Percentiles rank a stretch among this genome's conserved stretches.
These are phyloP conservation scores for Falciphora oryzae DNA, from an alignment of 2,329 filamentous ascomycete genomes.

Conservation along the genomic window DNA sequence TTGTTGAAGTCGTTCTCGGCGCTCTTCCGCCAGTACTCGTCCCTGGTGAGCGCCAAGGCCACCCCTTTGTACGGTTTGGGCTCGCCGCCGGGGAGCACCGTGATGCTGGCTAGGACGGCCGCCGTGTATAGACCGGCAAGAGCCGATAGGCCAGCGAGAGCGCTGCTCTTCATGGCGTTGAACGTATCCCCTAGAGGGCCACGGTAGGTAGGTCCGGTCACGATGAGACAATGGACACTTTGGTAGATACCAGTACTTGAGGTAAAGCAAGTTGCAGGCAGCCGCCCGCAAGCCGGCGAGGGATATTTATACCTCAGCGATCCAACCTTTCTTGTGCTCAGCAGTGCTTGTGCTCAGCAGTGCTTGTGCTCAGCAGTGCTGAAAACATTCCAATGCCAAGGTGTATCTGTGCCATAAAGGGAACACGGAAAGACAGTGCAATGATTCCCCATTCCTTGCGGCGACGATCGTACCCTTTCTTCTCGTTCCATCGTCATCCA, in stretches of 20 bases:
- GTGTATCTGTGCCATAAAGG: neutral
- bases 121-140: neutral
- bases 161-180: no score
- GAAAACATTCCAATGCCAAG: neutral
- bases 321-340: neutral
- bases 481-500: neutral
- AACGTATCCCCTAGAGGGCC: no score
- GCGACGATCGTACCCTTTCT: neutral
- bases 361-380: no score
- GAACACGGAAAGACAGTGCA: neutral
- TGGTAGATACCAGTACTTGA: no score
- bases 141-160: neutral
- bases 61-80: constrained; percentile 12
- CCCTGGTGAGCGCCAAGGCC: constrained; percentile 11
- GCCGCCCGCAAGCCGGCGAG: no score
- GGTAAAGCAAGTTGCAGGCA: no score
- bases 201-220: no score
- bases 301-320: no score
- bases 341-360: no score
- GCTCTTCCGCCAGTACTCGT: constrained; percentile 16
- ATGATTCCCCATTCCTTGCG: neutral
- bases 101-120: constrained; percentile 4
- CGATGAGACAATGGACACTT: no score
- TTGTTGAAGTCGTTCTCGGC: constrained; percentile 18
- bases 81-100: constrained; percentile 20